Base-by-base conservation (phyloP, 1,284 basidiomycete genomes). In the Tilletia indica region DNA sequence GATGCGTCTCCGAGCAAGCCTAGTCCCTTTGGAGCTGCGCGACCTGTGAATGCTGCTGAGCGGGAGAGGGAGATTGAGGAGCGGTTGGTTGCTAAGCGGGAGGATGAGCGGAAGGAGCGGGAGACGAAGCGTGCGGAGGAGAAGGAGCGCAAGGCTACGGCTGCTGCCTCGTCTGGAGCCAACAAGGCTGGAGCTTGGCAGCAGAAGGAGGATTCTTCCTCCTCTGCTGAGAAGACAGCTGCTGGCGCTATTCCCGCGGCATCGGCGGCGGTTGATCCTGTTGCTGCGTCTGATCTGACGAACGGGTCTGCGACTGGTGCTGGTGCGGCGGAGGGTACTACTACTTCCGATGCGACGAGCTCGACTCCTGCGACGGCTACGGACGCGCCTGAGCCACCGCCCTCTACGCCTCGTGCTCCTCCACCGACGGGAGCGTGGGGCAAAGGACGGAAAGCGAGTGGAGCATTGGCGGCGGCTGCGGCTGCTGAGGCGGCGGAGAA, bases 21-120 rank as follows among this genome's bases (percentile, higher is more conserved):
- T 19, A 86, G 89, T 82, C 94, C 95, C 1, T 98, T 98, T 83
- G 96, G 96, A 71, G 88, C 89, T 68, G 96, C 96, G 54, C 93
- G 92, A 80, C 94, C 95, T 14, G 91, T 97, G 45, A 93, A 97
- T 84, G 90, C 91, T 8, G 87, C 90, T 25, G 87, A 88, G 2
- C 89, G 90, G 70, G 94, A 97, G 82, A 89, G 89, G 69, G 91
- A 89, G 82, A 89, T 93, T 11, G 84, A 88, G 38, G 88, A 91
- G 68, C 77, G 76, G 71, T 74, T 83, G 42, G 70, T 72, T n/a
- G 73, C 39, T 36, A 48, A 56, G 39, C n/a, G 56, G 12, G 70
- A 66, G 42, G 70, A 70, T 19, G 45, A 54, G 42, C 34, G 38
- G 16, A 48, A 68, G 48, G 61, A 78, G 68, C 70, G 75, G 34